Evolutionary conservation across 495 filamentous ascomycete species (phyloP), one percentile per base, ranked within the genome.

Genomic region (Penicillium parvum): DNA sequence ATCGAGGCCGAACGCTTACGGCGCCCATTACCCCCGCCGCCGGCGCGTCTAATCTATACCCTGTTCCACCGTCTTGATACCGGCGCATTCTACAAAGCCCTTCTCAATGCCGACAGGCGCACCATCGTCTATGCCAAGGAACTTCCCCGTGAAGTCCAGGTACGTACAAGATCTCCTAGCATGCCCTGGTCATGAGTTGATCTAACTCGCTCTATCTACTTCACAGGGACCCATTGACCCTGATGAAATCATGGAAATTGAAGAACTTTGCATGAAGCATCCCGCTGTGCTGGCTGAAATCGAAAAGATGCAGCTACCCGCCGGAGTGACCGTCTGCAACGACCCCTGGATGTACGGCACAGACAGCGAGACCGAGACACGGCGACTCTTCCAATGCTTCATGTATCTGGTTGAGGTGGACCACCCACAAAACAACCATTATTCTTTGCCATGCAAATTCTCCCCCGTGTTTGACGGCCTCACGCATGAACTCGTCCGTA

Each of bases 381-480:
- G 66, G 14, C 64, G 68, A 0, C 61, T 69, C 11, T 69, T 70
- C 43, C 68, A 72, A 45, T 69, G 66, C 46, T 72, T 69, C 43
- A 67, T 72, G 63, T 72, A 72, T 26, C 56, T 72, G 32, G 50
- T 71, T 2, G 57, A 51, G 5, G 60, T 64, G 7, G 64, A 69
- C 20, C 65, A 71, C 33, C 64, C 65, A 3, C 58, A 71, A 43
- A 64, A 71, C 43, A 90, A 90, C 54, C 84, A 91, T 52, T 94
- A 94, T 58, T 82, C 88, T 1, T 72, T 88, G 23, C 88, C 88
- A 0, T 74, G 90, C 38, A 77, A 82, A 16, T 84, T 92, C 49
- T 88, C 82, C 4, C 86, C 88, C 0, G 85, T 91, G 8, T 71
- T 94, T 23, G 79, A 82, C 48, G 76, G 78, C 2, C 68, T 71